phyloP scores from a whole-genome alignment of 2,329 filamentous ascomycete species.

The Aspergillus puulaauensis region DNA sequence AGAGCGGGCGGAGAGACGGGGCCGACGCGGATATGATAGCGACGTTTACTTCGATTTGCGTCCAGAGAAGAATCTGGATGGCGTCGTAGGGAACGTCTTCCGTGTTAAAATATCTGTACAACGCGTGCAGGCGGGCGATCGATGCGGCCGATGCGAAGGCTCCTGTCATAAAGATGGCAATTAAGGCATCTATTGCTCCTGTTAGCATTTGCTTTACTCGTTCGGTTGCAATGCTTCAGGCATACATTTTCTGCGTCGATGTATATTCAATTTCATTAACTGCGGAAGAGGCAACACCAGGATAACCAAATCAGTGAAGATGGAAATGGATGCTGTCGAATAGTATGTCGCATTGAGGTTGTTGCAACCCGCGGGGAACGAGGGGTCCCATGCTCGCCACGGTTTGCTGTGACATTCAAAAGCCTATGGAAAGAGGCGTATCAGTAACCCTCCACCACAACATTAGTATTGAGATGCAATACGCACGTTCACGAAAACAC shows the following conservation, averaged over 20 bases:
- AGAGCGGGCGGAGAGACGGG: conserved; percentile 14
- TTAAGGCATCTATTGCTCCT: conserved; percentile 2
- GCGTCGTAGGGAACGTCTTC: conserved; percentile 13
- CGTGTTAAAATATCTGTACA: conserved; percentile 16
- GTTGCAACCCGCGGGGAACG: conserved; percentile 11
- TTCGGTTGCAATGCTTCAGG: not conserved
- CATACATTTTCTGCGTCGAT: conserved; percentile 10
- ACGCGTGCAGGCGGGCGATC: conserved; percentile 14
- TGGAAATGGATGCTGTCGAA: conserved; percentile 9
- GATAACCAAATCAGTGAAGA: conserved; percentile 13
- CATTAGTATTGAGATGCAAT: not conserved
- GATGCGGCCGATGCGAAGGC: conserved; percentile 15
- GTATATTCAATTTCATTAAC: conserved; percentile 9
- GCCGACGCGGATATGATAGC: conserved; percentile 16
- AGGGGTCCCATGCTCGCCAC: conserved; percentile 15
- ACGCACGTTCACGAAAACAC: conserved; percentile 10
- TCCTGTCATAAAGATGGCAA: conserved; percentile 13
- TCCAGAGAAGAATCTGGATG: conserved; percentile 8
- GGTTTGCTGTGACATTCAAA: conserved; percentile 17
- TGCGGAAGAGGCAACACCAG: conserved; percentile 13
- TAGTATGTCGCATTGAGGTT: conserved; percentile 10
- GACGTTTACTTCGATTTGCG: conserved; percentile 16
- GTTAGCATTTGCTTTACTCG: not conserved
- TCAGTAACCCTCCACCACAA: not conserved
- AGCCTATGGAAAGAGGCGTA: not conserved